Base-by-base conservation (phyloP, 768 basidiomycete genomes). In the Paxillus involutus region DNA sequence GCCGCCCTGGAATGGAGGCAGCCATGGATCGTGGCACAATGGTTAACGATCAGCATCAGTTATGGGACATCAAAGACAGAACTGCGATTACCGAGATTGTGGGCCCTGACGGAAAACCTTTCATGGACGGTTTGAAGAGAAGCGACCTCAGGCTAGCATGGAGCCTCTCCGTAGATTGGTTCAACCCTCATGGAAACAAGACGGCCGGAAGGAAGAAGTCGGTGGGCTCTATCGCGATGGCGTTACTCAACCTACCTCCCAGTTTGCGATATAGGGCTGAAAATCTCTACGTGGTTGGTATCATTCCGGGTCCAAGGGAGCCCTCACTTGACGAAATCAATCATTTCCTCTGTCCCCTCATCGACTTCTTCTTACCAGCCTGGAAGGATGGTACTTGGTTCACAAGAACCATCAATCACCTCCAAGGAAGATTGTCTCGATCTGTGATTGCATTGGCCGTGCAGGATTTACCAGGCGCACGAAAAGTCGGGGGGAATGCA, bases 271-370 rank as follows among this genome's bases (percentile, higher is more conserved):
- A 61, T 48, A 52, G 51, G 44, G 3, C 55, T 0, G 64, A 76
- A 40, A 76, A 80, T 56, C 59, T 78, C 46, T 77, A 67, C 47
- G 49, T 75, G 0, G 68, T 64, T 0, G 74, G 67, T 0, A 52
- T 76, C 37, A 72, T 75, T 21, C 21, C 21, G 3, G 21, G 21
- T 1, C 21, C 21, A 21, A 21, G 21, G 21, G 21, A 21, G 21
- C 21, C 21, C 21, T 21, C 21, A 21, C 21, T 21, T 1, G 3
- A 21, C 21, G 3, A 21, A 21, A 21, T 21, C 21, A 21, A 21
- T 21, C 21, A 21, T 21, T 3, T 21, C 21, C 3, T 21, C 21
- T 3, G 21, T 21, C 21, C 21, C 21, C 21, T 21, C 21, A 3
- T 21, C 3, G 21, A 21, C 21, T 21, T 21, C 21, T 21, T 21